phyloP scores from a whole-genome alignment of 2,329 filamentous ascomycete genomes.

The Ophiostoma fasciatum region DNA sequence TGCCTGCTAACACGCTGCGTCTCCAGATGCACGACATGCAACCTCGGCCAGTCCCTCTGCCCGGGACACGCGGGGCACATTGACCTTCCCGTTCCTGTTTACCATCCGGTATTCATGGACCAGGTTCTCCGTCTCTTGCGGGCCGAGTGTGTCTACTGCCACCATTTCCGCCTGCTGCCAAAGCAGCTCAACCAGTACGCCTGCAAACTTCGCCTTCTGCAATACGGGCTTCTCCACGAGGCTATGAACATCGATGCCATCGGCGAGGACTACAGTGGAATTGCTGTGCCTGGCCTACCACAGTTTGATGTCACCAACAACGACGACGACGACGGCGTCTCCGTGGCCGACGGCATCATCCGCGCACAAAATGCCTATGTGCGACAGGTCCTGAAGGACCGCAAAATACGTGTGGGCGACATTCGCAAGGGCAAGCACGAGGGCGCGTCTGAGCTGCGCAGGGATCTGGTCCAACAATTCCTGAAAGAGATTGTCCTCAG shows the following conservation, averaged over 20 bases:
- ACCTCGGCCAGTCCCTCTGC: constrained; percentile 65
- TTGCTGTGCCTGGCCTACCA: constrained; percentile 23
- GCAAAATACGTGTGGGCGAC: constrained; percentile 33
- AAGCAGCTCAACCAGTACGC: constrained; percentile 62
- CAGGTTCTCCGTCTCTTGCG: constrained; percentile 74
- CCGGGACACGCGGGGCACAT: constrained; percentile 93
- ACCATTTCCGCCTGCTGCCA: constrained; percentile 66
- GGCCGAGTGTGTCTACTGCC: constrained; percentile 82
- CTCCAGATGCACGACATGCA: constrained; percentile 77
- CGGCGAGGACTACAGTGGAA: constrained; percentile 30
- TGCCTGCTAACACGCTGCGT: background rate
- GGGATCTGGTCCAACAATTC: constrained; percentile 67
- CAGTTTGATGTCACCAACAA: constrained; percentile 38
- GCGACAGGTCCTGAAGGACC: constrained; percentile 50
- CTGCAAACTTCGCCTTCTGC: constrained; percentile 75
- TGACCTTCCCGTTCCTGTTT: constrained; percentile 81
- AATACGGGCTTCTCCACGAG: constrained; percentile 67
- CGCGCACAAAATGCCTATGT: constrained; percentile 52
- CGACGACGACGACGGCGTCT: constrained; percentile 48
- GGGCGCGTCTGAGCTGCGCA: constrained; percentile 61
- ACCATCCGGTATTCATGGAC: constrained; percentile 94
- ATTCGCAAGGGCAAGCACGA: constrained; percentile 61
- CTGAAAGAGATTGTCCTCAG: constrained; percentile 54
- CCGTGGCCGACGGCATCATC: constrained; percentile 34
- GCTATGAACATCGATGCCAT: constrained; percentile 41